Conservation (phyloP, 2,329 filamentous ascomycete genomes). For the Metarhizium rileyi region DNA sequence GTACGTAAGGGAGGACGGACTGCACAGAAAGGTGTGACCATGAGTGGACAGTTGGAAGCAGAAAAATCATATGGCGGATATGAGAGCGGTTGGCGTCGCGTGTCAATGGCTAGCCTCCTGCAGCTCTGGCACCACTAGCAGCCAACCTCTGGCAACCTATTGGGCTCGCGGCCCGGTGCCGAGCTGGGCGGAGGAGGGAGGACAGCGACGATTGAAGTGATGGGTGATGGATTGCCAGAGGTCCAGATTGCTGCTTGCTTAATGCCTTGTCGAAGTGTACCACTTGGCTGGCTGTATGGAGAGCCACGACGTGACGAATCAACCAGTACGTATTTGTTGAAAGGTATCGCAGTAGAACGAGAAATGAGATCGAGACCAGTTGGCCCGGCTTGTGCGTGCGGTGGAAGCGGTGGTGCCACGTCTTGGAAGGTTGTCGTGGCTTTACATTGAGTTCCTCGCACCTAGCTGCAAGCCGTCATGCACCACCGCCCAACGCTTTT, state of each 20-base stretch:
- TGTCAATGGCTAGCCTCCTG: slow-evolving; percentile 3
- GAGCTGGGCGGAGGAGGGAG: background rate
- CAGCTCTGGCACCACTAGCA: background rate
- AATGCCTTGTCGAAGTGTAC: background rate
- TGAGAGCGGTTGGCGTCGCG: slow-evolving; percentile 3
- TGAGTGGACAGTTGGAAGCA: background rate
- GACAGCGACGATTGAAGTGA: background rate
- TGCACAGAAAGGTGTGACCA: background rate
- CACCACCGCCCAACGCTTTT: background rate
- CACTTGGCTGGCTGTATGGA: too few relatives aligned
- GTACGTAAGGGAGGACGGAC: background rate
- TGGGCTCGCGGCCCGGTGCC: background rate
- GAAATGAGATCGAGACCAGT: background rate
- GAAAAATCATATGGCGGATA: slow-evolving; percentile 1
- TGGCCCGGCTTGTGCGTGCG: background rate
- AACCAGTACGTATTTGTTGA: too few relatives aligned
- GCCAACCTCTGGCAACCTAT: background rate
- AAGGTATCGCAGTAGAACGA: background rate
- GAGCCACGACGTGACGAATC: background rate
- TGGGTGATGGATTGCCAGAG: background rate
- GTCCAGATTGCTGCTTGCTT: background rate
- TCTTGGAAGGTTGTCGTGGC: slow-evolving; percentile 2
- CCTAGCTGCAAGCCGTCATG: background rate
- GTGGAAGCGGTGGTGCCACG: slow-evolving; percentile 4
- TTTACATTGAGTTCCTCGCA: background rate